Conservation (phyloP, 75 land plant species). For the Chamaecyparis obtusa region DNA sequence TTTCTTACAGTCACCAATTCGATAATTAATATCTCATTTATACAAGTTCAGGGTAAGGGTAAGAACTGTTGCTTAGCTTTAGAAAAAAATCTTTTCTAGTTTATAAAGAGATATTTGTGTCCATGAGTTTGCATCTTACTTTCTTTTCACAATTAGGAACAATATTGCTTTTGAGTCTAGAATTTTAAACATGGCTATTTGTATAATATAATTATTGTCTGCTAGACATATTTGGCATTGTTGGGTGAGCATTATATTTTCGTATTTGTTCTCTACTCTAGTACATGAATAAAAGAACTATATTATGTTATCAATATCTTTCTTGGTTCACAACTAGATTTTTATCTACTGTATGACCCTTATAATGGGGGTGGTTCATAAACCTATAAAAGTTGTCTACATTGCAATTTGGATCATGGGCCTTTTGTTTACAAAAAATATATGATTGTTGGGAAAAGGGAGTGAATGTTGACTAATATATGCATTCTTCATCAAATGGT, state of each 20-base stretch:
- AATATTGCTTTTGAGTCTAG: neutral
- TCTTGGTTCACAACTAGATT: neutral
- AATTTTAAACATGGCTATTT: neutral
- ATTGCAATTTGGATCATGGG: neutral
- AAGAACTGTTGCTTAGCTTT: neutral
- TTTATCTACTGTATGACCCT: neutral
- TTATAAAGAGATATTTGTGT: neutral
- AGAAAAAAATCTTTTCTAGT: neutral
- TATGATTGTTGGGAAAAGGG: neutral
- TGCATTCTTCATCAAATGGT: neutral
- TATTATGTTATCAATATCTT: neutral
- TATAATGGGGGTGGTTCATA: neutral
- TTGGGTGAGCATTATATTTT: neutral
- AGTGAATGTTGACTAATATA: neutral
- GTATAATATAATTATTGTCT: neutral
- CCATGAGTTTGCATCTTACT: neutral
- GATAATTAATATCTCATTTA: neutral
- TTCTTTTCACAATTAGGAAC: neutral
- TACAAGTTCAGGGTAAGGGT: neutral
- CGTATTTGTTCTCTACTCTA: neutral
- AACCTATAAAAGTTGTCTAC: neutral
- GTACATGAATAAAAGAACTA: neutral
- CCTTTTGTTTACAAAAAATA: neutral
- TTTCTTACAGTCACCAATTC: neutral
- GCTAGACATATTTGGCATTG: neutral